These are phyloP conservation scores for Tuber microsphaerosporum DNA, from an alignment of 495 filamentous ascomycete species.

Conservation along the genomic window DNA sequence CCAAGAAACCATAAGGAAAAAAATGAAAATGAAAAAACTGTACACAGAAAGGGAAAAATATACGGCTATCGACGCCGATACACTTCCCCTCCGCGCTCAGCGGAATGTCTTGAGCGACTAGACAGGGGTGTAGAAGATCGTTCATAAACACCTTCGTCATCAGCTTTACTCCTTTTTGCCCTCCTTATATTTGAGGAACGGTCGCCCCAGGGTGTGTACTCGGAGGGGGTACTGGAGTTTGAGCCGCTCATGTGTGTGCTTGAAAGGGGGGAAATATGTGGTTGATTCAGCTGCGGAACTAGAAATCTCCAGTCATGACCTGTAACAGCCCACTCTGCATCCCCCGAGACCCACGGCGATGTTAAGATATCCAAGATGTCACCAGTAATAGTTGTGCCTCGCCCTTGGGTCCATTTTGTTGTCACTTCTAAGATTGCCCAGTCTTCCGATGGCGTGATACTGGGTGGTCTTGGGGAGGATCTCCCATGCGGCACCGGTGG, in stretches of 20 bases:
- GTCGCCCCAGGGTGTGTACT: conserved; percentile 20
- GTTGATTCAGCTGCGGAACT: conserved; percentile 7
- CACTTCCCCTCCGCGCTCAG: not conserved
- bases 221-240: conserved; percentile 6
- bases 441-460: conserved; percentile 17
- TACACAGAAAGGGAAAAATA: not conserved
- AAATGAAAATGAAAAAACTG: not conserved
- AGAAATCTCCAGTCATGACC: conserved; percentile 32
- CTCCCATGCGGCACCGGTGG: conserved; percentile 16
- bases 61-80: not conserved
- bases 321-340: conserved; percentile 20
- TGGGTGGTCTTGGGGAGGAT: conserved; percentile 2
- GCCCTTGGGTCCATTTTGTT: conserved; percentile 25
- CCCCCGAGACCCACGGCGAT: conserved; percentile 24
- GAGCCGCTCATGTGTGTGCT: conserved; percentile 6
- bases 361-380: conserved; percentile 26
- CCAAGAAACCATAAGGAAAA: not conserved
- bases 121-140: conserved; percentile 1
- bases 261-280: conserved; percentile 10
- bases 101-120: not conserved
- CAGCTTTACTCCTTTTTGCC: conserved; percentile 29
- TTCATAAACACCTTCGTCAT: conserved; percentile 15
- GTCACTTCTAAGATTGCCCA: conserved; percentile 14
- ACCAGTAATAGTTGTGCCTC: conserved; percentile 19
- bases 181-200: conserved; percentile 19